Conservation (phyloP, 257 asterid species). For the Hygrophila difformis region DNA sequence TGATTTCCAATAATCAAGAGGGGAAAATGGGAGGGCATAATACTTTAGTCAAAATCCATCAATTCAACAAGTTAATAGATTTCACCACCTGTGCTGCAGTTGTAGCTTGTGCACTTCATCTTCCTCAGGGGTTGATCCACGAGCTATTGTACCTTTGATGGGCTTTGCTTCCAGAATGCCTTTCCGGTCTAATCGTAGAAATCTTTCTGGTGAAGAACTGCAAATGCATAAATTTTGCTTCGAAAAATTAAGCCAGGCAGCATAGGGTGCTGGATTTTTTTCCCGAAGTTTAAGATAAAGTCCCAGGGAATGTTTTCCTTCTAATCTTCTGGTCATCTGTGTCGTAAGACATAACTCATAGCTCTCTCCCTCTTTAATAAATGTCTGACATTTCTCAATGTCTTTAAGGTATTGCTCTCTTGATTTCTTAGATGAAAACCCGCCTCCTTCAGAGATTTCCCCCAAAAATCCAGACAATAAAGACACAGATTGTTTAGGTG, state of each 20-base stretch:
- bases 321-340: conserved; percentile 55
- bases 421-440: conserved; percentile 64
- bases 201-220: conserved; percentile 96
- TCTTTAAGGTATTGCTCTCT: conserved; percentile 67
- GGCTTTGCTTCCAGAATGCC: conserved; percentile 94
- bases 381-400: conserved; percentile 60
- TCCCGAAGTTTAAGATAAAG: conserved; percentile 70
- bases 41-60: no score
- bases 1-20: background rate
- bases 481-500: conserved; percentile 12
- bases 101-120: conserved; percentile 65
- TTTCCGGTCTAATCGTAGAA: conserved; percentile 64
- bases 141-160: conserved; percentile 91
- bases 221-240: conserved; percentile 56
- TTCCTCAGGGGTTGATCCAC: conserved; percentile 60
- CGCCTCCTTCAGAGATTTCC: conserved; percentile 18
- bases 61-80: background rate
- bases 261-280: conserved; percentile 90
- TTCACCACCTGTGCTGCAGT: conserved; percentile 62
- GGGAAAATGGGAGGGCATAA: background rate
- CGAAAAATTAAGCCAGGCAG: conserved; percentile 92
- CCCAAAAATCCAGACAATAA: conserved; percentile 16
- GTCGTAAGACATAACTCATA: conserved; percentile 89
- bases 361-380: conserved; percentile 82
- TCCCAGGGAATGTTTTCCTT: conserved; percentile 46